Evolutionary conservation across 345 rosid species (phyloP), one percentile per base, ranked within the genome.

Genomic region (Populus simonii): DNA sequence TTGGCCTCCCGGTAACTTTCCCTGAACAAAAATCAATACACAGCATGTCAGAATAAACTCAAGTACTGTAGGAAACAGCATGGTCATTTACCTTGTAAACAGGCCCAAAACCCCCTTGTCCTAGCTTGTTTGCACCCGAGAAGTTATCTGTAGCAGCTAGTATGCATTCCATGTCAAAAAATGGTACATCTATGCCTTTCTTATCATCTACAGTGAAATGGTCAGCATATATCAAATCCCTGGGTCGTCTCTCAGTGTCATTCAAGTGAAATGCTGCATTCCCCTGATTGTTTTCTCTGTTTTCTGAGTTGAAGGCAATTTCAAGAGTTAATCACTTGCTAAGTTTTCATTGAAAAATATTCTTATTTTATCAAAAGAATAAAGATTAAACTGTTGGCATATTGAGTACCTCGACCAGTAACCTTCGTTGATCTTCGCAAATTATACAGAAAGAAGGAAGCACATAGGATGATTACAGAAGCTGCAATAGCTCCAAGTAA

Each of bases 31-130:
- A 16, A 33, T 47, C 51, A 35, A 0, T 6, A 8, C 39, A 49
- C 61, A 1, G 23, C 12, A 7, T 49, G 7, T 41, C 2, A 41
- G 45, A 41, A 41, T 41, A 11, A 41, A 41, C 45, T 10, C 45
- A 3, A 41, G 13, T 3, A 41, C 12, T 41, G 11, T 41, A 41
- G 45, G 45, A 41, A 41, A 41, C 45, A 41, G 45, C 45, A 41
- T 41, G 45, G 4, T 41, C 25, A 49, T 13, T 51, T 63, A 86
- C 91, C 92, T 85, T 90, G 78, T 87, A 90, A 57, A 90, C 93
- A 7, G 90, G 89, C n/a, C 93, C 92, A 62, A 90, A 90, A 0
- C 93, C 92, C 0, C 93, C 92, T 73, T 75, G 84, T 8, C 92
- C 93, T 5, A 90, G 89, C 80, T 79, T 86, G 79, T 88, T 90